Conservation (phyloP, 129 eudicot genomes). For the Lactuca sativa region DNA sequence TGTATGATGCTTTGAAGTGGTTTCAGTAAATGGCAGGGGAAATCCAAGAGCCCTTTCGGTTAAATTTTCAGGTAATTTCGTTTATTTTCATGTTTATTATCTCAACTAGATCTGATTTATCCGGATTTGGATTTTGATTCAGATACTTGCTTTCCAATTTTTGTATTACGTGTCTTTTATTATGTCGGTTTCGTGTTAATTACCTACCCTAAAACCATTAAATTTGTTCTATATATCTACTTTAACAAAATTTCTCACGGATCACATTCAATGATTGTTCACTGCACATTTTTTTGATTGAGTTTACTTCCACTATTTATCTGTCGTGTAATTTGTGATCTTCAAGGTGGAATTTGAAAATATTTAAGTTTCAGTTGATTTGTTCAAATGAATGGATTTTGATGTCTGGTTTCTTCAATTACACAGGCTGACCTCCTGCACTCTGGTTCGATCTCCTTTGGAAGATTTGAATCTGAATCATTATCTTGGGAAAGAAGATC, state of each 20-base stretch:
- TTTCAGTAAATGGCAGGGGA: slow-evolving; percentile 33
- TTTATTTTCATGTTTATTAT: slow-evolving; percentile 4
- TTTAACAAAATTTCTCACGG: slow-evolving; percentile 6
- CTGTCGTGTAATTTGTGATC: slow-evolving; percentile 2
- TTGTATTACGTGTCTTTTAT: slow-evolving; percentile 2
- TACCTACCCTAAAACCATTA: background rate
- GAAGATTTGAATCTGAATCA: slow-evolving; percentile 79
- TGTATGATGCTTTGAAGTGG: slow-evolving; percentile 28
- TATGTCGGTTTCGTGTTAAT: background rate
- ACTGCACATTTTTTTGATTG: background rate
- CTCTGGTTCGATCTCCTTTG: slow-evolving; percentile 79
- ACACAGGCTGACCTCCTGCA: slow-evolving; percentile 67
- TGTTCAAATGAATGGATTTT: background rate
- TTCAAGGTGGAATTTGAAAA: background rate
- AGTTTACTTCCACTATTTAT: slow-evolving; percentile 8
- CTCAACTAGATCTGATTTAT: slow-evolving; percentile 24
- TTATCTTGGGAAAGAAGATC: slow-evolving; percentile 93
- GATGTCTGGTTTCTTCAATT: slow-evolving; percentile 15
- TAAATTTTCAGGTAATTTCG: slow-evolving; percentile 33
- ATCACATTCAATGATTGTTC: slow-evolving; percentile 14
- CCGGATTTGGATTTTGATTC: slow-evolving; percentile 20
- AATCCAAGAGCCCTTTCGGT: slow-evolving; percentile 33
- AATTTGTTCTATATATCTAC: background rate
- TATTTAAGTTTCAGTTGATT: background rate
- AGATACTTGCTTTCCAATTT: slow-evolving; percentile 1